These are phyloP conservation scores for Albizia julibrissin DNA, from an alignment of 306 rosid genomes.

Conservation along the genomic window DNA sequence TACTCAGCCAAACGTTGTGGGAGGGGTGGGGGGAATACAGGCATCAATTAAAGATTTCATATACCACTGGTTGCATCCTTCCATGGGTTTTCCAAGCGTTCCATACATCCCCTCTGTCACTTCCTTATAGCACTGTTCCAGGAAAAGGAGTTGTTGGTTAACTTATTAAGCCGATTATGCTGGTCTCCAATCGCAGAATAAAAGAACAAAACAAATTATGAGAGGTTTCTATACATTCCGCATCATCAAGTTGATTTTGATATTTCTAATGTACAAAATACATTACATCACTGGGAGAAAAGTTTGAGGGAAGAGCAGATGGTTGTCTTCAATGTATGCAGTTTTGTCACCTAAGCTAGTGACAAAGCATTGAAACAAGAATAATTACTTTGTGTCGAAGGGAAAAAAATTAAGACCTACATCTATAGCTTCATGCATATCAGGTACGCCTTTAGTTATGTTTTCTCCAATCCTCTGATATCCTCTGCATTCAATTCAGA, in stretches of 20 bases:
- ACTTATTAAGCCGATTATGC: background rate
- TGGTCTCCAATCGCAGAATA: background rate
- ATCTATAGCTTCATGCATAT: constrained; percentile 94
- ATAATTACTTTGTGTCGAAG: constrained; percentile 11
- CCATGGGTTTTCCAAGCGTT: constrained; percentile 79
- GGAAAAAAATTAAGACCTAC: constrained; percentile 46
- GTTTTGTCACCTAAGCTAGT: constrained; percentile 6
- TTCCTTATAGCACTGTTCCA: constrained; percentile 77
- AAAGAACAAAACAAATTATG: background rate
- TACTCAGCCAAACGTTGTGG: background rate
- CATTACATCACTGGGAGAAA: background rate
- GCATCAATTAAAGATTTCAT: constrained; percentile 32
- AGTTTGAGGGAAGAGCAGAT: background rate
- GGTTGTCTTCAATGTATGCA: background rate
- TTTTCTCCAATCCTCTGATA: constrained; percentile 82
- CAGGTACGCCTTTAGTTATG: constrained; percentile 78
- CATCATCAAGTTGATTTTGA: background rate
- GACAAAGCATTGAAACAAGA: constrained; percentile 21
- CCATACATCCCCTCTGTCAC: constrained; percentile 80
- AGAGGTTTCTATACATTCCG: background rate
- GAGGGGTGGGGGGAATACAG: background rate
- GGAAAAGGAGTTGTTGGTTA: constrained; percentile 7
- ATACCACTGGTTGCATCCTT: constrained; percentile 92
- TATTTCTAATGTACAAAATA: background rate
- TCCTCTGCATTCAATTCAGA: constrained; percentile 65